A percentile compares a stretch with the other conserved stretches of the same genome.
phyloP scores from a whole-genome alignment of 2,329 filamentous ascomycete genomes.

The Rosellinia necatrix region DNA sequence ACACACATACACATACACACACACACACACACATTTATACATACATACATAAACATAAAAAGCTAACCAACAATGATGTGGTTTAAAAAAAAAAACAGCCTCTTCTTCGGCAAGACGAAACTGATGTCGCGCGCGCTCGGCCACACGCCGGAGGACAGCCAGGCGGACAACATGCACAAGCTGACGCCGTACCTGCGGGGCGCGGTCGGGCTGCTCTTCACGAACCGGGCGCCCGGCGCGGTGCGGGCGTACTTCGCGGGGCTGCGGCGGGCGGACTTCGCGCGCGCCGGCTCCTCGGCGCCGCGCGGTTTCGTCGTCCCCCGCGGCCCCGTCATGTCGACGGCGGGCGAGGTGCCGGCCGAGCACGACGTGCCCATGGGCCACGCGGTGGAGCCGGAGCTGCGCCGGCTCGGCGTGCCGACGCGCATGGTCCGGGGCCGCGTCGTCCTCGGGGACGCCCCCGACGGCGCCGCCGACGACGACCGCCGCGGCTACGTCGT shows the following conservation, averaged over 20 bases:
- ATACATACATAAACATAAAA: no score
- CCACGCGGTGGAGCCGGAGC: slow-evolving; percentile 86
- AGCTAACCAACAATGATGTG: no score
- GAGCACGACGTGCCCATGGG: slow-evolving; percentile 86
- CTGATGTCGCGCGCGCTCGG: slow-evolving; percentile 97
- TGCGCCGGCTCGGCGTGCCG: slow-evolving; percentile 87
- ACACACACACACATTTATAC: background rate
- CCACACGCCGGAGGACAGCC: slow-evolving; percentile 74
- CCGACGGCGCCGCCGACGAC: slow-evolving; percentile 53
- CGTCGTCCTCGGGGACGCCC: slow-evolving; percentile 66
- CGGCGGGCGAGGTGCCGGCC: slow-evolving; percentile 75
- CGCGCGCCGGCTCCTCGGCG: slow-evolving; percentile 80
- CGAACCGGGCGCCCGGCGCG: slow-evolving; percentile 70
- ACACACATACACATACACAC: background rate
- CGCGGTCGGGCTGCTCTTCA: slow-evolving; percentile 89
- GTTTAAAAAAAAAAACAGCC: slow-evolving; percentile 54
- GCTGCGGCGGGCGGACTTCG: slow-evolving; percentile 82
- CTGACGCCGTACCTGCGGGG: slow-evolving; percentile 75
- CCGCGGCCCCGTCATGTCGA: slow-evolving; percentile 78
- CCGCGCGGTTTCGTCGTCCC: slow-evolving; percentile 80
- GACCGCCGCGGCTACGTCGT: slow-evolving; percentile 68
- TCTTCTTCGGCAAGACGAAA: slow-evolving; percentile 99
- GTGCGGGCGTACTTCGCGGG: slow-evolving; percentile 74
- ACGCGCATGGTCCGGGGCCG: slow-evolving; percentile 87
- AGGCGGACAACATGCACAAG: slow-evolving; percentile 75